Percentiles rank a stretch among this genome's conserved stretches.
Conservation (phyloP, 169 alveolate species). For the Plasmodium fragile region DNA sequence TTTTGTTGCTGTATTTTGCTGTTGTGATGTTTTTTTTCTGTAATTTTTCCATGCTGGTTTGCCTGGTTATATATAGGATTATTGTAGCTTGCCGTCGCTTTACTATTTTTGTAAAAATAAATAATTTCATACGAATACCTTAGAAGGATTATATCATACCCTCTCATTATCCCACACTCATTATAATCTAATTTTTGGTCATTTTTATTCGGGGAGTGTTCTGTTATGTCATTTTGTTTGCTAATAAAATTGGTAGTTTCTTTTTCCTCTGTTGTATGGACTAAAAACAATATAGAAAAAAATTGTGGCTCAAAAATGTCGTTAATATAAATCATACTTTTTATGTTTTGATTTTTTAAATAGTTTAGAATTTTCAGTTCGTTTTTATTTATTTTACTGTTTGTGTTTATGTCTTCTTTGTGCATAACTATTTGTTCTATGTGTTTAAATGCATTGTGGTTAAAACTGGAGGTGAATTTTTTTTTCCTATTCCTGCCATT, state of each 20-base stretch:
- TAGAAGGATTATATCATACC: conserved; percentile 67
- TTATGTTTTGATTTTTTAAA: conserved; percentile 60
- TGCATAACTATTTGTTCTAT: conserved; percentile 43
- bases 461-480: conserved; percentile 17
- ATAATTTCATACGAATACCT: conserved; percentile 53
- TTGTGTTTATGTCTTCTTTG: conserved; percentile 15
- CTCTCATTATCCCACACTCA: conserved; percentile 44
- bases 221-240: not conserved
- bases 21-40: not conserved
- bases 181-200: conserved; percentile 10
- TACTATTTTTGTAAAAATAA: conserved; percentile 45
- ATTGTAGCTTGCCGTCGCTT: not conserved
- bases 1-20: conserved; percentile 8
- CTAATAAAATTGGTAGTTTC: not conserved
- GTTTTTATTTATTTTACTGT: conserved; percentile 11
- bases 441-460: conserved; percentile 21
- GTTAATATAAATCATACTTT: conserved; percentile 67
- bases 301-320: conserved; percentile 54
- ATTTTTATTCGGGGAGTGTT: not conserved
- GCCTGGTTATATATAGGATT: not conserved
- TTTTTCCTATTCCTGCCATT: not conserved
- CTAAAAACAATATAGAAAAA: conserved; percentile 41
- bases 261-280: conserved; percentile 21
- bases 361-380: conserved; percentile 28
- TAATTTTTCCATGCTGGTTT: not conserved